Base-by-base conservation (phyloP, 768 basidiomycete genomes). In the Tricholoma flavovirens region DNA sequence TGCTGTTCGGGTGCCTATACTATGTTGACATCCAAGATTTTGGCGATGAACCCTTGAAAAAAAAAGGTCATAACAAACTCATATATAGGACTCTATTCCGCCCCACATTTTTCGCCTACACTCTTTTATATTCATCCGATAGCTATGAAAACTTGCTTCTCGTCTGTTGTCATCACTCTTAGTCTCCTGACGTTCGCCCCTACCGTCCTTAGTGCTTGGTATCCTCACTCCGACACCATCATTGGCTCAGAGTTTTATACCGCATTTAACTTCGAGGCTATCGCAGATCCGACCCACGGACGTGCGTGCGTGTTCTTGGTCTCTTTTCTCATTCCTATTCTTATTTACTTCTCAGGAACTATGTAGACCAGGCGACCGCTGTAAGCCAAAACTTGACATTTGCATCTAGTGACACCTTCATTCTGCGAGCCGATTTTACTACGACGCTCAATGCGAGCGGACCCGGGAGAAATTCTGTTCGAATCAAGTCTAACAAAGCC, bases 231-330 rank as follows among this genome's bases (percentile, higher is more conserved):
- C 12, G 78, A 76, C 50, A 75, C 71, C 40, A 74, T 80, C 60
- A 59, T 74, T 12, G 76, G 79, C n/a, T 54, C 61, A 49, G 70
- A 64, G 4, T 84, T 86, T 64, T 75, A 79, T 56, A 66, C 67
- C 12, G 67, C 72, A 40, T 86, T 86, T 67, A 62, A 66, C 32
- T 80, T 77, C 64, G 68, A 81, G 60, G 71, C 71, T 4, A 77
- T 80, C 32, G 54, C 74, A 0, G 85, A 86, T 62, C 84, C 85
- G 1, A 86, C 83, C 2, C 72, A 82, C 46, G 85, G 85, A 15
- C 70, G 83, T 63, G 85, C 86, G 84, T 86, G 68, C 57, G 78
- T 64, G 1, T 12, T 7, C 24, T 19, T 52, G 4, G 49, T 19
- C 6, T 32, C 7, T 6, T 6, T 42, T 6, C 9, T 19, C 11